phyloP scores from a whole-genome alignment of 345 rosid genomes.

The Psidium friedrichsthalianum region DNA sequence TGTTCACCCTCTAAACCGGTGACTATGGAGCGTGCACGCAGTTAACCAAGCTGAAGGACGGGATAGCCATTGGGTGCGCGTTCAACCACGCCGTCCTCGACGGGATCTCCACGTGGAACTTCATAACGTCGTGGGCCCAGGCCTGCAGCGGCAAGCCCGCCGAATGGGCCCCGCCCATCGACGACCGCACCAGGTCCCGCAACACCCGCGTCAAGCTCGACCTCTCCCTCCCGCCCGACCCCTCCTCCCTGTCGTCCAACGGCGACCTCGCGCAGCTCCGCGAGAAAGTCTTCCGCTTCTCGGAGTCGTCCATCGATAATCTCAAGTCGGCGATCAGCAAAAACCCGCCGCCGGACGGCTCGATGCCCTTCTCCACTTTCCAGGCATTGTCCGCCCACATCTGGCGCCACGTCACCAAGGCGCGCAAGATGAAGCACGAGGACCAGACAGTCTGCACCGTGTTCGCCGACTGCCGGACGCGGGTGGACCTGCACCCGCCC shows the following conservation, averaged over 20 bases:
- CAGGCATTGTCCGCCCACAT: conserved; percentile 69
- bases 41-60: conserved; percentile 81
- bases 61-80: conserved; percentile 84
- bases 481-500: conserved; percentile 72
- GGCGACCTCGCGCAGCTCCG: conserved; percentile 25
- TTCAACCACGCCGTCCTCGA: conserved; percentile 90
- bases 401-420: conserved; percentile 85
- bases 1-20: too few relatives aligned
- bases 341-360: conserved; percentile 30
- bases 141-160: conserved; percentile 37
- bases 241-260: conserved; percentile 25
- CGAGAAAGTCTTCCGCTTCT: conserved; percentile 65
- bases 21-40: background rate
- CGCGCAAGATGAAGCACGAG: conserved; percentile 67
- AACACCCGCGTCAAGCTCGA: conserved; percentile 74
- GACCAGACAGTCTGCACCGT: conserved; percentile 75
- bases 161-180: conserved; percentile 41
- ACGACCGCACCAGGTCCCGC: conserved; percentile 68
- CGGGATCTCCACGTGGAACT: conserved; percentile 92
- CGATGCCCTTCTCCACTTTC: conserved; percentile 80
- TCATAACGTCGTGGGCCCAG: conserved; percentile 89
- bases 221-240: conserved; percentile 29
- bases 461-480: conserved; percentile 76
- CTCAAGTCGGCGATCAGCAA: conserved; percentile 63
- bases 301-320: conserved; percentile 50